phyloP scores from a whole-genome alignment of 2,329 filamentous ascomycete genomes.

The Sarocladiaceae sp. region DNA sequence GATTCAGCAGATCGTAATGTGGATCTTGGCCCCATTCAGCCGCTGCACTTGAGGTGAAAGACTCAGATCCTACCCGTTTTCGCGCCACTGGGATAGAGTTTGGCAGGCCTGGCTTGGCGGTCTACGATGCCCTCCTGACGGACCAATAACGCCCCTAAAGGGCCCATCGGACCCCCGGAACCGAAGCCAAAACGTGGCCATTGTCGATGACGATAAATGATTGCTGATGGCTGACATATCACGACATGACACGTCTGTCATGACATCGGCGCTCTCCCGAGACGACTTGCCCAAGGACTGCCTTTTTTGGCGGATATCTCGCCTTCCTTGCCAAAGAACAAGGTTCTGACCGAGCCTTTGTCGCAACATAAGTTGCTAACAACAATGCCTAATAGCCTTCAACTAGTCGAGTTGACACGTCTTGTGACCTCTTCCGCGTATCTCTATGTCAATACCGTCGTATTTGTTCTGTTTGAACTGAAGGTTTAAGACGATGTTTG shows the following conservation, averaged over 20 bases:
- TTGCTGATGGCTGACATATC: constrained; percentile 2
- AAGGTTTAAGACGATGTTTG: too few species aligned
- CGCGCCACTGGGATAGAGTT: constrained; percentile 1
- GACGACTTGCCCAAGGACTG: too few species aligned
- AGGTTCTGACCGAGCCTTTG: not conserved
- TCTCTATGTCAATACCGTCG: too few species aligned
- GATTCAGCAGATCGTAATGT: not conserved
- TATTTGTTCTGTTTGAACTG: too few species aligned
- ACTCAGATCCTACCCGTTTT: constrained; percentile 3
- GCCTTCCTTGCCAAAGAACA: not conserved
- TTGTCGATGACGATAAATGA: not conserved
- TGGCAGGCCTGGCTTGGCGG: constrained; percentile 5
- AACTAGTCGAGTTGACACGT: too few species aligned
- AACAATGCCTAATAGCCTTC: not conserved
- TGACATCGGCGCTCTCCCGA: not conserved
- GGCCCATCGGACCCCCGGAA: not conserved
- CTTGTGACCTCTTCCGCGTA: too few species aligned
- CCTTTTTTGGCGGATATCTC: too few species aligned
- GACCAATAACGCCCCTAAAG: not conserved
- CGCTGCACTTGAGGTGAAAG: not conserved
- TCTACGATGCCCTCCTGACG: constrained; percentile 4
- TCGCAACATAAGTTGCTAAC: not conserved
- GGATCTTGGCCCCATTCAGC: not conserved
- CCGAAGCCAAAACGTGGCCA: constrained; percentile 5
- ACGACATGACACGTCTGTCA: not conserved